A percentile compares a stretch with the other conserved stretches of the same genome.
phyloP scores from a whole-genome alignment of 768 basidiomycete species.

The Tulasnella sp. region DNA sequence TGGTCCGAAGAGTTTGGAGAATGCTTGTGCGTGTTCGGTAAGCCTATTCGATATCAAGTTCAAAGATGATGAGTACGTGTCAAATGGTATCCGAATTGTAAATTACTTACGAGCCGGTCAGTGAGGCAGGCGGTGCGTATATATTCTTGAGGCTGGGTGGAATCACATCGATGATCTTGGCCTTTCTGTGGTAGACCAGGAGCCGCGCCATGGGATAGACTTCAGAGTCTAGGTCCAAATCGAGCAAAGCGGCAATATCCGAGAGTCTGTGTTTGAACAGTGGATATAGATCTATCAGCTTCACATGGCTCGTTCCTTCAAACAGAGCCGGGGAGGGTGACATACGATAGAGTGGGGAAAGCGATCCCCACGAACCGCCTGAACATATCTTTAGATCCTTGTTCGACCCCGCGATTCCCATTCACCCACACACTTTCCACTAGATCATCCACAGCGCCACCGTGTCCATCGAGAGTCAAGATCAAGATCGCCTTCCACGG shows the following conservation, averaged over 20 bases:
- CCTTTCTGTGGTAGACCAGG: slow-evolving; percentile 82
- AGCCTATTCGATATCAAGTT: slow-evolving; percentile 35
- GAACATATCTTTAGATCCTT: slow-evolving; percentile 56
- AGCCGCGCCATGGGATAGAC: slow-evolving; percentile 86
- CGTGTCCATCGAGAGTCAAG: slow-evolving; percentile 35
- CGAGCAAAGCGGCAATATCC: slow-evolving; percentile 69
- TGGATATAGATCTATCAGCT: too few species aligned
- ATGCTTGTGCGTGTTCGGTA: slow-evolving; percentile 45
- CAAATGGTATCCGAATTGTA: slow-evolving; percentile 9
- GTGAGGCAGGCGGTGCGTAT: slow-evolving; percentile 61
- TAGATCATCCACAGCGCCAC: slow-evolving; percentile 42
- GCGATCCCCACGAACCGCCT: slow-evolving; percentile 66
- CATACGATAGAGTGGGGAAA: slow-evolving; percentile 67
- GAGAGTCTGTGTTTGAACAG: slow-evolving; percentile 42
- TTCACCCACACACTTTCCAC: slow-evolving; percentile 43
- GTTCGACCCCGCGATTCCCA: slow-evolving; percentile 42
- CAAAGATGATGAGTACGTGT: slow-evolving; percentile 11
- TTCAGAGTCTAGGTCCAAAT: slow-evolving; percentile 75
- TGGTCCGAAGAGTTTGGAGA: slow-evolving; percentile 48
- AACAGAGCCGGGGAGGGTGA: slow-evolving; percentile 21
- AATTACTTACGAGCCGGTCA: slow-evolving; percentile 49
- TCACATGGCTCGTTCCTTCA: background rate
- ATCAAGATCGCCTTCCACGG: slow-evolving; percentile 91
- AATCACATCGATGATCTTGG: slow-evolving; percentile 79
- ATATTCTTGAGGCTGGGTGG: slow-evolving; percentile 70